Base-by-base conservation (phyloP, 2,329 filamentous ascomycete species). In the Lecanosticta acicola region DNA sequence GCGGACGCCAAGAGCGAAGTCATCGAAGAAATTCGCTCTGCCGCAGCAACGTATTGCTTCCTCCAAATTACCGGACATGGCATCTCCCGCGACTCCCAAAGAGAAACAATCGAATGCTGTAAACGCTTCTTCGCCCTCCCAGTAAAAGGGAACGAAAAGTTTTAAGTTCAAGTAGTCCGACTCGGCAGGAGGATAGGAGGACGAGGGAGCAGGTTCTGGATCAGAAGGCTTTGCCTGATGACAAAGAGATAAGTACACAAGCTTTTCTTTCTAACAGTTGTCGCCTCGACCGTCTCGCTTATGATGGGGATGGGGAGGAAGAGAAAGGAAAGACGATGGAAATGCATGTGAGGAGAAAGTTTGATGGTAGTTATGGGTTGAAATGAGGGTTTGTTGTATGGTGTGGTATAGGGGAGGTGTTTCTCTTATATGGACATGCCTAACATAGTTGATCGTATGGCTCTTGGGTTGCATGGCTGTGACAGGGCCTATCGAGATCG, bases 51-150 rank as follows among this genome's bases (percentile, higher is more conserved):
- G 36, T 67, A 66, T 42, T 69, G 68, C 44, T 71, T 71, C 58
- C 69, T 72, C 56, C 70, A 71, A 50, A 63, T 71, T 2, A 66
- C 58, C 26, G 65, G 65, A 3, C 69, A 71, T 51, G 68, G 66
- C 10, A 68, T 71, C 16, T 61, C 68, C 9, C 50, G 56, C 1
- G 45, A 43, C 1, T 19, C 44, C 5, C 53, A 56, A 54, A 52
- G 56, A 10, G 17, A 39, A 18, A 43, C 56, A 4, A 29, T 59
- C 7, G 17, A 45, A 19, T 50, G 45, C 37, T 52, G 45, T 45
- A 56, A 54, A 38, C 35, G 38, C 3, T 49, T 57, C 35, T 57
- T 55, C 44, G 45, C 53, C 35, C 43, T 57, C 17, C 50, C 54
- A 5, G 26, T 52, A 11, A 49, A 45, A 32, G 18, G 41, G 26